Evolutionary conservation across 352 stramenopile genomes (phyloP), one percentile per base, ranked within the genome.

Genomic region (Phytopythium vexans): DNA sequence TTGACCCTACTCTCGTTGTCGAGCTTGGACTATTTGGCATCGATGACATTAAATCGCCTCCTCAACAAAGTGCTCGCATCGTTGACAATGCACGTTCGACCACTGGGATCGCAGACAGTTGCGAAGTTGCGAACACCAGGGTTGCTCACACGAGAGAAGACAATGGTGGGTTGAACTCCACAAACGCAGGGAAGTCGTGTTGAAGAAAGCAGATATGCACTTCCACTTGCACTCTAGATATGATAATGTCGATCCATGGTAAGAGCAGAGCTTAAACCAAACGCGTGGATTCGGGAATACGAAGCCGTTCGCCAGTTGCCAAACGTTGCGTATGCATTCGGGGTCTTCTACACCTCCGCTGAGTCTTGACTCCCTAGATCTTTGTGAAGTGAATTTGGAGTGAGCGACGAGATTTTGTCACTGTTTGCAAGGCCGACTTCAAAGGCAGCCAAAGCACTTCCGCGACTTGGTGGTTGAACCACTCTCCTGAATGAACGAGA

Each of bases 191-290:
- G 15, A 2, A 45, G 6, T 15, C 41, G 38, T 34, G 44, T 43
- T 8, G 62, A n/a, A 10, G 16, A 52, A 11, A 62, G 11, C 33
- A 56, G 62, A 16, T 56, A 60, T 36, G 59, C 50, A n/a, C 34
- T 36, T 15, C 59, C 49, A 5, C 54, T 49, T 0, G 54, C 27
- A 2, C 49, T 37, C 16, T 62, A 45, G n/a, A 67, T 38, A 49
- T 49, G 49, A 3, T 48, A 10, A 48, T 31, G 42, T 48, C 42
- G 42, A 48, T 35, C 42, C 42, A 48, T 7, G 42, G 34, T 31
- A 27, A 2, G 42, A 48, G 42, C n/a, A 48, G 42, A 11, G 42
- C 15, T 12, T 31, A n/a, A 7, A 48, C 42, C n/a, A 48, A 27
- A 33, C 42, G 10, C 12, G 36, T n/a, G n/a, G 42, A 48, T 10